Percentiles rank a stretch among this genome's conserved stretches.
phyloP scores from a whole-genome alignment of 2,329 filamentous ascomycete genomes.

The Stemphylium vesicarium region DNA sequence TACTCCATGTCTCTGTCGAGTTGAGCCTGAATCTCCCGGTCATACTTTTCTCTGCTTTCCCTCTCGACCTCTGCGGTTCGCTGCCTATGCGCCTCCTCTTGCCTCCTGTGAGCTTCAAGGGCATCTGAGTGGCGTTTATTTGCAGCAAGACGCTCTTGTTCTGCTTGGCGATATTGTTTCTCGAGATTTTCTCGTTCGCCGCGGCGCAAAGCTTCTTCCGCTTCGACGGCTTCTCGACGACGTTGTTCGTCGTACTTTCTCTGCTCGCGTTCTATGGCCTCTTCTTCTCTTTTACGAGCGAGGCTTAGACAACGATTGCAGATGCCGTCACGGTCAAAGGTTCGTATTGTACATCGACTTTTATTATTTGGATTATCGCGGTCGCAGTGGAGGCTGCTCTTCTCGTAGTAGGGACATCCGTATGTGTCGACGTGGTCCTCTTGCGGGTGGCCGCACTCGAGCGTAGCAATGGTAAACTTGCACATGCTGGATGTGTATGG shows the following conservation, averaged over 20 bases:
- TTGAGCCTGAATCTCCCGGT: slow-evolving; percentile 4
- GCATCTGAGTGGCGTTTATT: slow-evolving; percentile 1
- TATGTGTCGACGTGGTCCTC: slow-evolving; percentile 27
- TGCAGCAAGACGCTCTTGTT: slow-evolving; percentile 7
- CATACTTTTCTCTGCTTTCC: slow-evolving; percentile 11
- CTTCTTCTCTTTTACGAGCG: slow-evolving; percentile 16
- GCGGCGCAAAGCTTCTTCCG: slow-evolving; percentile 12
- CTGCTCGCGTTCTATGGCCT: slow-evolving; percentile 16
- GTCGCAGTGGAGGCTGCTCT: slow-evolving; percentile 21
- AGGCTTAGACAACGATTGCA: slow-evolving; percentile 23
- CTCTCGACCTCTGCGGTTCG: slow-evolving; percentile 1
- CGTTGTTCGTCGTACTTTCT: slow-evolving; percentile 13
- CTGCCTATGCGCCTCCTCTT: slow-evolving; percentile 1
- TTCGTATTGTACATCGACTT: slow-evolving; percentile 18
- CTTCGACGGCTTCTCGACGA: slow-evolving; percentile 13
- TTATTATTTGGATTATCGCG: slow-evolving; percentile 24
- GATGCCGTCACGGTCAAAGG: slow-evolving; percentile 18
- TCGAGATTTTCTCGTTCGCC: slow-evolving; percentile 11
- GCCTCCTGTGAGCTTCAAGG: neutral
- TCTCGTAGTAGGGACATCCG: slow-evolving; percentile 22
- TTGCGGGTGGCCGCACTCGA: slow-evolving; percentile 28
- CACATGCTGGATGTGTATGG: slow-evolving; percentile 22
- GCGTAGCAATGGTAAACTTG: slow-evolving; percentile 25
- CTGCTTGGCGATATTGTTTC: slow-evolving; percentile 2
- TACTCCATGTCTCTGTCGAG: slow-evolving; percentile 15